Percentiles rank a stretch among this genome's conserved stretches.
Evolutionary conservation across 1,284 basidiomycete species (phyloP).

Genomic region (Naganishia sp.): DNA sequence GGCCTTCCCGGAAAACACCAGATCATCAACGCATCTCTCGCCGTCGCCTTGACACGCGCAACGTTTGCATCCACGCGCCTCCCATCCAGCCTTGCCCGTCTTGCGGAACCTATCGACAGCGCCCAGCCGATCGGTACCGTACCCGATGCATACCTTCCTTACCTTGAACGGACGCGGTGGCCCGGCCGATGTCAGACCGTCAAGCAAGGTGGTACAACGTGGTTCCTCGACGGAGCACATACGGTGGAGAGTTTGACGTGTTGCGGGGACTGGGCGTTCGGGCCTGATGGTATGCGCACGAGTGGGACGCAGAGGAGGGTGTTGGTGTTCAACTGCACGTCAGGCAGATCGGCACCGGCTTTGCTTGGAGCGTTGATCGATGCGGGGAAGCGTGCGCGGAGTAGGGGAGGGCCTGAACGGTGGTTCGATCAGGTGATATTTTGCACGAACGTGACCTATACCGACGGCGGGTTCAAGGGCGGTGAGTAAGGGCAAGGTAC

Average conservation of each 20-base stretch:
- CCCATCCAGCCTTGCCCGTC: slow-evolving; percentile 38
- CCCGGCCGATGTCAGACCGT: slow-evolving; percentile 95
- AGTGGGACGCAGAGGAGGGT: slow-evolving; percentile 55
- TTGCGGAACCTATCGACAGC: slow-evolving; percentile 37
- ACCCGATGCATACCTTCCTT: slow-evolving; percentile 62
- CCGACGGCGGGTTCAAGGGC: slow-evolving; percentile 82
- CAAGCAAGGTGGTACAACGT: slow-evolving; percentile 61
- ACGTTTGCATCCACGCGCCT: slow-evolving; percentile 62
- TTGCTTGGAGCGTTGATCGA: slow-evolving; percentile 67
- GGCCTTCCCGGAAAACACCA: slow-evolving; percentile 91
- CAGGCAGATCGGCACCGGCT: slow-evolving; percentile 73
- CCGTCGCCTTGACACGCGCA: slow-evolving; percentile 69
- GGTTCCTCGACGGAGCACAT: slow-evolving; percentile 96
- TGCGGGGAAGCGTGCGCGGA: slow-evolving; percentile 46
- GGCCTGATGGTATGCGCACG: slow-evolving; percentile 30
- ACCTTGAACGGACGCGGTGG: slow-evolving; percentile 76
- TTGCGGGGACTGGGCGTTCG: slow-evolving; percentile 74
- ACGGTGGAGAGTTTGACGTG: slow-evolving; percentile 86
- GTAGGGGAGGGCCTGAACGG: slow-evolving; percentile 53
- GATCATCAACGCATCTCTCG: slow-evolving; percentile 83
- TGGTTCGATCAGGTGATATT: slow-evolving; percentile 88
- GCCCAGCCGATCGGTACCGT: slow-evolving; percentile 49
- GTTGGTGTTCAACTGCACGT: slow-evolving; percentile 95
- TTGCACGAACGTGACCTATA: slow-evolving; percentile 94
- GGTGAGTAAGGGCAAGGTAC: slow-evolving; percentile 60